phyloP scores from a whole-genome alignment of 1,139 yeast genomes.

The Yamadazyma triangularis region DNA sequence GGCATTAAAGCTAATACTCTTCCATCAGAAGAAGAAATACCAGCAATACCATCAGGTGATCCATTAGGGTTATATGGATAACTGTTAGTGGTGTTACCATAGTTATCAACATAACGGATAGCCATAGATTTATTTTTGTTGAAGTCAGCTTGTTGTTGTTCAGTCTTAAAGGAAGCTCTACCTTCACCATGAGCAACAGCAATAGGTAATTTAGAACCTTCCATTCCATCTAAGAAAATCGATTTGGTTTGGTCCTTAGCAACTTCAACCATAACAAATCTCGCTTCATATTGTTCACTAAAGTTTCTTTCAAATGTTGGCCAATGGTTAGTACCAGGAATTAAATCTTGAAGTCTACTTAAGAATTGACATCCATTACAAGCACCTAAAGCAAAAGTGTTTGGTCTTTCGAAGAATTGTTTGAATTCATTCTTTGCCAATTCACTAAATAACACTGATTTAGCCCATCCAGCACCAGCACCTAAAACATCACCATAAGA shows the following conservation, averaged over 20 bases:
- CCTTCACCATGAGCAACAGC: slow-evolving; percentile 99
- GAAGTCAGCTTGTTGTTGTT: slow-evolving; percentile 39
- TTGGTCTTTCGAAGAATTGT: slow-evolving; percentile 78
- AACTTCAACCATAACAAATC: slow-evolving; percentile 87
- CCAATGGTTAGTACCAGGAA: slow-evolving; percentile 97
- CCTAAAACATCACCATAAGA: slow-evolving; percentile 99
- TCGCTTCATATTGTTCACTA: slow-evolving; percentile 95
- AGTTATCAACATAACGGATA: slow-evolving; percentile 83
- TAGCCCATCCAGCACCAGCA: slow-evolving; percentile 99
- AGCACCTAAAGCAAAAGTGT: slow-evolving; percentile 98
- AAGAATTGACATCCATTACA: slow-evolving; percentile 99
- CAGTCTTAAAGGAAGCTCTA: slow-evolving; percentile 63
- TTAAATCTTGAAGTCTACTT: slow-evolving; percentile 78
- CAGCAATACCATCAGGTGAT: slow-evolving; percentile 89
- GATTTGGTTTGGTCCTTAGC: slow-evolving; percentile 49
- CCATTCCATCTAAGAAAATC: slow-evolving; percentile 85
- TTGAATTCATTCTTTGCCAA: slow-evolving; percentile 71
- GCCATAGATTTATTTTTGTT: slow-evolving; percentile 48
- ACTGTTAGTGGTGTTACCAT: slow-evolving; percentile 73
- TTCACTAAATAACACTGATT: slow-evolving; percentile 83
- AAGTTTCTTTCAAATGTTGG: slow-evolving; percentile 90
- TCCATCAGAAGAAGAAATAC: slow-evolving; percentile 85
- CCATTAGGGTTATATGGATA: slow-evolving; percentile 98
- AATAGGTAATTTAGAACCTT: slow-evolving; percentile 87
- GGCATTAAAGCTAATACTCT: slow-evolving; percentile 99